These are phyloP conservation scores for Melampsora abietis-canadensis DNA, from an alignment of 1,284 basidiomycete species.

Conservation along the genomic window DNA sequence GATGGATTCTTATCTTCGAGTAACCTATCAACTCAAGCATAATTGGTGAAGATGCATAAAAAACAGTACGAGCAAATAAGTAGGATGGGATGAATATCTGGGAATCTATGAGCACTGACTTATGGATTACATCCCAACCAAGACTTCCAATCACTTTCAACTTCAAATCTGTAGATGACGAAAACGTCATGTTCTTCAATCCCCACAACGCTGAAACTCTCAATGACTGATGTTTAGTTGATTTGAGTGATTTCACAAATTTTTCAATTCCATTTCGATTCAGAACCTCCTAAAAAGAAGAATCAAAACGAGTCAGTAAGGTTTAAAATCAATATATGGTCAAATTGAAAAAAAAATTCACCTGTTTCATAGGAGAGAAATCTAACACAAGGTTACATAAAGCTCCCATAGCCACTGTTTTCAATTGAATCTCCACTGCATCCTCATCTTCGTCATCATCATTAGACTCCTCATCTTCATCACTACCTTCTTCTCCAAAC, in stretches of 20 bases:
- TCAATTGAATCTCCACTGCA: slow-evolving; percentile 68
- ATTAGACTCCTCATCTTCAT: slow-evolving; percentile 23
- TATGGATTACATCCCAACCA: slow-evolving; percentile 46
- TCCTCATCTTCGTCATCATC: slow-evolving; percentile 42
- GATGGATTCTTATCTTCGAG: slow-evolving; percentile 35
- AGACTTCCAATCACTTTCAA: slow-evolving; percentile 43
- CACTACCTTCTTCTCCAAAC: slow-evolving; percentile 49
- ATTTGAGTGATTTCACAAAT: slow-evolving; percentile 28
- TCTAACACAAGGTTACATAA: slow-evolving; percentile 81
- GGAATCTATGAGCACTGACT: slow-evolving; percentile 33
- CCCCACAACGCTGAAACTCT: slow-evolving; percentile 45
- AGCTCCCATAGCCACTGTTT: slow-evolving; percentile 68
- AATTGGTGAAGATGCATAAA: background rate
- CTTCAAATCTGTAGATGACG: slow-evolving; percentile 47
- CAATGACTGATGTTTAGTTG: slow-evolving; percentile 40
- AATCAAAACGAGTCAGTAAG: background rate
- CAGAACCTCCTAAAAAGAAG: slow-evolving; percentile 15
- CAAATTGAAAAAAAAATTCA: background rate
- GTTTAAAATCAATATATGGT: slow-evolving; percentile 7
- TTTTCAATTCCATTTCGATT: slow-evolving; percentile 39
- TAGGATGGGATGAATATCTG: too few species aligned
- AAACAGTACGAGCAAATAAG: too few species aligned
- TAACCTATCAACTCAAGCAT: slow-evolving; percentile 5
- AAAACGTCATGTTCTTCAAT: slow-evolving; percentile 46
- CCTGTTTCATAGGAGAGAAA: slow-evolving; percentile 73